Conservation (phyloP, 225 moss, liverwort and hornwort genomes). For the Polytrichum formosum region DNA sequence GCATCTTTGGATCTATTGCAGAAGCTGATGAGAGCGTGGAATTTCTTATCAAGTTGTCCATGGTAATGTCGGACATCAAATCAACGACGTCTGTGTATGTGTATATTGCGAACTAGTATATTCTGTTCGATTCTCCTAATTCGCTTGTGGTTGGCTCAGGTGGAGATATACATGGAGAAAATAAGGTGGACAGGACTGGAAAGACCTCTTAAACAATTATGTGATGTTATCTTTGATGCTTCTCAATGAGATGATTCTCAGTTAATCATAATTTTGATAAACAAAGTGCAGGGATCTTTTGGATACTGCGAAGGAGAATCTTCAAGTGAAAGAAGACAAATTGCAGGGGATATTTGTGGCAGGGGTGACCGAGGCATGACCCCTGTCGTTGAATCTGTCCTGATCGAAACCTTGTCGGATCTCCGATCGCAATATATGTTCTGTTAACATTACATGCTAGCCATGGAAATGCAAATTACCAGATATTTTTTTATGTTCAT, state of each 20-base stretch:
- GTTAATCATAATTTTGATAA: background rate
- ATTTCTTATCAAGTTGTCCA: slow-evolving; percentile 58
- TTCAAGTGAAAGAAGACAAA: slow-evolving; percentile 61
- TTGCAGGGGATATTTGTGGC: slow-evolving; percentile 48
- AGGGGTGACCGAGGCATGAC: slow-evolving; percentile 47
- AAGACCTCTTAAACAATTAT: background rate
- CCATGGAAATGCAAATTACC: too few relatives aligned
- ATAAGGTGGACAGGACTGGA: slow-evolving; percentile 30
- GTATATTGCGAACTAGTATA: background rate
- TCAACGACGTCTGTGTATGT: background rate
- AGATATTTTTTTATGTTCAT: background rate
- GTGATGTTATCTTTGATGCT: too few relatives aligned
- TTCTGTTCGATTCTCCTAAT: slow-evolving; percentile 4
- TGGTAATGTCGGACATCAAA: slow-evolving; percentile 22
- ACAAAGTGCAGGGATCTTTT: slow-evolving; percentile 46
- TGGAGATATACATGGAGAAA: slow-evolving; percentile 67
- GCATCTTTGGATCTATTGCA: slow-evolving; percentile 48
- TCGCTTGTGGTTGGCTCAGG: slow-evolving; percentile 26
- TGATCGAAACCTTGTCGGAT: too few relatives aligned
- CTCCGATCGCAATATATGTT: too few relatives aligned
- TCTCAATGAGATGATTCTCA: too few relatives aligned
- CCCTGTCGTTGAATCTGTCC: background rate
- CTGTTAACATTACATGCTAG: too few relatives aligned
- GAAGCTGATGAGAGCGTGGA: slow-evolving; percentile 34
- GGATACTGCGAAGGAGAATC: slow-evolving; percentile 50